Evolutionary conservation across 257 asterid species (phyloP).

Genomic region (Ilex asprella): DNA sequence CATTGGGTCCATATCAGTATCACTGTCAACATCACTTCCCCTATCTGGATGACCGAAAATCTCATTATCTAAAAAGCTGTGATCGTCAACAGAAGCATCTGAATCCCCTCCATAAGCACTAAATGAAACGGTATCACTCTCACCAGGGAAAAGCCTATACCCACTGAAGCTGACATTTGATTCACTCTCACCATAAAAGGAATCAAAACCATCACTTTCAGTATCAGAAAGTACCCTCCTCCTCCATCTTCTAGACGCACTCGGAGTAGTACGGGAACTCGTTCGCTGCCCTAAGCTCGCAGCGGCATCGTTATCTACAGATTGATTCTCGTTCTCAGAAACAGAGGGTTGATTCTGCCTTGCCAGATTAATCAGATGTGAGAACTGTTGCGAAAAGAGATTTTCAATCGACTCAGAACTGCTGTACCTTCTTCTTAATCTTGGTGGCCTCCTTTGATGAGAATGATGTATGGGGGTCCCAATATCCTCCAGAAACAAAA

Average conservation of each 20-base stretch:
- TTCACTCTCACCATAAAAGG: constrained; percentile 66
- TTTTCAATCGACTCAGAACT: constrained; percentile 61
- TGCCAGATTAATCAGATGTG: constrained; percentile 39
- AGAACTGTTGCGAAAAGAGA: constrained; percentile 55
- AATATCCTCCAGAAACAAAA: constrained; percentile 61
- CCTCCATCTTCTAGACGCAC: constrained; percentile 70
- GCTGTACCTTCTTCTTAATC: constrained; percentile 35
- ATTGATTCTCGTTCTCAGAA: constrained; percentile 39
- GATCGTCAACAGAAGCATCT: constrained; percentile 66
- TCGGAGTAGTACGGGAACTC: constrained; percentile 51
- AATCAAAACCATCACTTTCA: constrained; percentile 80
- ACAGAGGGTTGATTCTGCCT: constrained; percentile 43
- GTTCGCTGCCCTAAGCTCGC: constrained; percentile 27
- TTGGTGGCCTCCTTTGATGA: constrained; percentile 27
- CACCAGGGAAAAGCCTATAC: constrained; percentile 47
- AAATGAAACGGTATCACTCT: constrained; percentile 50
- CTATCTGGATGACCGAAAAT: constrained; percentile 34
- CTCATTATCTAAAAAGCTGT: constrained; percentile 46
- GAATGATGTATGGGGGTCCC: constrained; percentile 46
- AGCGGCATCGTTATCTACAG: constrained; percentile 39
- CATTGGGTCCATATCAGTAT: constrained; percentile 91
- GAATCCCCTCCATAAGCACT: constrained; percentile 64
- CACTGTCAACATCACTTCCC: constrained; percentile 59
- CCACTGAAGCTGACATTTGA: constrained; percentile 64
- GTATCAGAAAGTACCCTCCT: constrained; percentile 60